Base-by-base conservation (phyloP, 2,329 filamentous ascomycete species). In the Epichloe festucae region DNA sequence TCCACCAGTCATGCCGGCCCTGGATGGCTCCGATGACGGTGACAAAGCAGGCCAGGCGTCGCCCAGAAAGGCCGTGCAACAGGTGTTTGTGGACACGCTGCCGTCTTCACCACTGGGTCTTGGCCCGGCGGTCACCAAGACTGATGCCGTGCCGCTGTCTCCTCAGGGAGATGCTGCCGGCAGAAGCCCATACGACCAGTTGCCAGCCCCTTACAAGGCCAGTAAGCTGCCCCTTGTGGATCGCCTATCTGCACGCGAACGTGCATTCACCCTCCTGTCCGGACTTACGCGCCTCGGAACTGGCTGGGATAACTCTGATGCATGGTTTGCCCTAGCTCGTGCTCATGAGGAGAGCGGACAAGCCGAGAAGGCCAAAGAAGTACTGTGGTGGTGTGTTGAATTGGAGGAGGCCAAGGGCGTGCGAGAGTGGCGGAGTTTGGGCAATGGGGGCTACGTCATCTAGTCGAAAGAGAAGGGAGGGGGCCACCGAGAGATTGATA, bases 301-400 rank as follows among this genome's bases (percentile, higher is more conserved):
- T 12, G 87, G 89, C 0, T 98, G 93, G 93, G 91, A 96, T 67
- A 80, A 85, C 64, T 83, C 87, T 0, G 93, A 97, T 64, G 93
- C 91, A 5, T 98, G 93, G 93, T 91, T 89, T 62, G 80, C 85
- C 4, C 77, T 98, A 36, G 87, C 89, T 0, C 76, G 89, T 56
- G 89, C 88, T 10, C 87, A 96, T 62, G 93, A 98, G 67, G 81
- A 89, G 63, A 87, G 87, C 52, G 87, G 85, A 0, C 87, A 95
- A 70, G 68, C 81, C 2, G 87, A 93, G 39, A 95, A 91, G 72
- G 86, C 93, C 14, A 94, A 90, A 70, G 86, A 93, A 59, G 89
- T 90, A 45, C 75, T 97, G 6, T 97, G 93, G 93, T 97, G 91
- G 89, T 95, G 90, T 60, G 87, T 98, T 12, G 89, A 96, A 68